Evolutionary conservation across 2,329 filamentous ascomycete species (phyloP).

Genomic region (Neonectria hederae): DNA sequence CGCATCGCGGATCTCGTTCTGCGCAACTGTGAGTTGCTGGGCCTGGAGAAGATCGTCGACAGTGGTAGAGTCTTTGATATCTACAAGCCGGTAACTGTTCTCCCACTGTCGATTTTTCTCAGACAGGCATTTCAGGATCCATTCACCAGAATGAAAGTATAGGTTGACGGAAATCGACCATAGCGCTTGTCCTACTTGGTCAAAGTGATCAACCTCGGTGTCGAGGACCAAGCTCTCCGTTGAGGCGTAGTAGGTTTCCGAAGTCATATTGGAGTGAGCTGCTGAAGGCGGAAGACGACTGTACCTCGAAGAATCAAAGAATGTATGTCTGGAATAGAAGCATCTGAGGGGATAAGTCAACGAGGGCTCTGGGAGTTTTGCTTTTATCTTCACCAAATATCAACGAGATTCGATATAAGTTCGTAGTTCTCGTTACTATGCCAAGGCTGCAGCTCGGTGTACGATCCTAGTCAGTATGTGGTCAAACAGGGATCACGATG

Average conservation of each 20-base stretch:
- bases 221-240: conserved; percentile 18
- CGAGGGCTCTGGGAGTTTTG: no score
- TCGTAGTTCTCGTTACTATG: no score
- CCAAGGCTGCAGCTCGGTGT: no score
- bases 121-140: conserved; percentile 19
- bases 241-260: conserved; percentile 9
- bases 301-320: conserved; percentile 6
- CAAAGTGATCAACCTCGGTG: conserved; percentile 8
- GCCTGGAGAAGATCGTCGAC: not conserved
- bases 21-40: not conserved
- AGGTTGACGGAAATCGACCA: conserved; percentile 22
- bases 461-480: no score
- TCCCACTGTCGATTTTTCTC: conserved; percentile 17
- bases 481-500: no score
- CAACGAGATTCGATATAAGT: no score
- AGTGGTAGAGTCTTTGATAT: conserved; percentile 11
- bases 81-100: conserved; percentile 7
- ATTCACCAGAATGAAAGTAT: conserved; percentile 17
- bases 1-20: not conserved
- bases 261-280: not conserved
- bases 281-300: not conserved
- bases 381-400: no score
- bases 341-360: no score
- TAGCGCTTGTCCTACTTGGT: conserved; percentile 16
- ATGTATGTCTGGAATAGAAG: conserved; percentile 2